Base-by-base conservation (phyloP, 495 filamentous ascomycete genomes). In the Filosporella fistucella region DNA sequence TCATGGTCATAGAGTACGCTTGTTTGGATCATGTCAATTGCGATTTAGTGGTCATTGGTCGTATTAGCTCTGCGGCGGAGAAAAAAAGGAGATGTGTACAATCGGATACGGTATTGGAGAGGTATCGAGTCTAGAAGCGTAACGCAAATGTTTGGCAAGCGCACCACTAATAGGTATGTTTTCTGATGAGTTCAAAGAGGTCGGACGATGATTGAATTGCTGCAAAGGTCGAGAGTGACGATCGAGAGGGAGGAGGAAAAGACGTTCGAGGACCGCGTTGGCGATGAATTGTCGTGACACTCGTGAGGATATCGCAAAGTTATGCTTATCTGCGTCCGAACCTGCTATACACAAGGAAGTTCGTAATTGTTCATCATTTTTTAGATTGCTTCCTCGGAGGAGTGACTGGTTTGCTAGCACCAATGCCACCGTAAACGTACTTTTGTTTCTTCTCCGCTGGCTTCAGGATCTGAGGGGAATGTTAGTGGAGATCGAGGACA, bases 361-460 rank as follows among this genome's bases (percentile, higher is more conserved):
- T 89, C 78, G 87, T 83, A 88, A 65, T 64, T 76, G 72, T 74
- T 76, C 72, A 63, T 71, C 82, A 81, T 89, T 70, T 85, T 83
- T 75, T 89, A 88, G 75, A 87, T 85, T 73, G 87, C 70, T 87
- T 91, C 81, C 88, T 85, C 72, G 86, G 88, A 81, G 87, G 84
- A 82, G 86, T 93, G 72, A 86, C 77, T 71, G 86, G 80, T 72
- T 83, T 84, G 81, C 84, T 80, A 72, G 83, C 80, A 74, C 86
- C 87, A 75, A 91, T 82, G 76, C 86, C 81, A 75, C 84, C 82
- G 74, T 87, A 86, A 65, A 95, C 91, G 78, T 95, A 98, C 89
- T 98, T 98, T 89, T 95, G 91, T 86, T 98, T 98, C 83, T 98
- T 98, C 81, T 98, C 93, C 69, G 93, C 93, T 63, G 93, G 93